Percentiles rank a stretch among this genome's conserved stretches.
Evolutionary conservation across 2,329 filamentous ascomycete species (phyloP).

Genomic region (Aspergillus persii): DNA sequence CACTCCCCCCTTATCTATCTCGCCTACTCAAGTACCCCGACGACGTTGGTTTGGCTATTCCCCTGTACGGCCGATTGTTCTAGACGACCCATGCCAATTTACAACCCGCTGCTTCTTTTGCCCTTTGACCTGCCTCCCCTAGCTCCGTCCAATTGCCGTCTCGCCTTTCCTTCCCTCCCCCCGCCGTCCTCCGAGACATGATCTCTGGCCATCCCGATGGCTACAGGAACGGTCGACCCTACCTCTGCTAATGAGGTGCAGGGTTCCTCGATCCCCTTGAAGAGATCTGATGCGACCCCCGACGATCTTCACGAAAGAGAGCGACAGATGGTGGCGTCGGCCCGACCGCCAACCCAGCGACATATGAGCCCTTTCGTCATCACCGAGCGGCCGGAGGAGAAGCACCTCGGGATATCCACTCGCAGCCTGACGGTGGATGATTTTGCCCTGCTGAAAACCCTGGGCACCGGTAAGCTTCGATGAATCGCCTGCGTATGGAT

Average conservation of each 20-base stretch:
- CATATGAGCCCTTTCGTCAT: conserved; percentile 38
- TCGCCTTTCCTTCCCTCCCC: conserved; percentile 3
- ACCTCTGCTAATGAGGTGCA: conserved; percentile 30
- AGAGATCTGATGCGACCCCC: conserved; percentile 14
- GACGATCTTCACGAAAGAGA: conserved; percentile 29
- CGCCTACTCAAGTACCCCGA: background rate
- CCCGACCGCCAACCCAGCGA: conserved; percentile 29
- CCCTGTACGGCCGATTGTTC: background rate
- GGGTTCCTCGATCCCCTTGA: conserved; percentile 19
- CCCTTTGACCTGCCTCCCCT: background rate
- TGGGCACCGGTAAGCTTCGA: conserved; percentile 46
- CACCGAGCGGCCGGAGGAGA: conserved; percentile 37
- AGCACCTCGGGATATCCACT: conserved; percentile 38
- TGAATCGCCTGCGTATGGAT: conserved; percentile 3
- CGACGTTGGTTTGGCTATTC: background rate
- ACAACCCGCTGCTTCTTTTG: conserved; percentile 1
- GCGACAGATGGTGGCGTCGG: conserved; percentile 29
- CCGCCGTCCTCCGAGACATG: conserved; percentile 30
- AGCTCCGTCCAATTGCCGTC: conserved; percentile 15
- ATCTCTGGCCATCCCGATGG: conserved; percentile 36
- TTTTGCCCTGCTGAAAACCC: conserved; percentile 48
- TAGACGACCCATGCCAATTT: conserved; percentile 6
- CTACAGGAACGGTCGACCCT: conserved; percentile 39
- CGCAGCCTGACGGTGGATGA: conserved; percentile 40
- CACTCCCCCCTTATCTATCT: background rate